Percentiles rank a stretch among this genome's conserved stretches.
Conservation (phyloP, 2,329 filamentous ascomycete genomes). For the Elsinoe batatas region DNA sequence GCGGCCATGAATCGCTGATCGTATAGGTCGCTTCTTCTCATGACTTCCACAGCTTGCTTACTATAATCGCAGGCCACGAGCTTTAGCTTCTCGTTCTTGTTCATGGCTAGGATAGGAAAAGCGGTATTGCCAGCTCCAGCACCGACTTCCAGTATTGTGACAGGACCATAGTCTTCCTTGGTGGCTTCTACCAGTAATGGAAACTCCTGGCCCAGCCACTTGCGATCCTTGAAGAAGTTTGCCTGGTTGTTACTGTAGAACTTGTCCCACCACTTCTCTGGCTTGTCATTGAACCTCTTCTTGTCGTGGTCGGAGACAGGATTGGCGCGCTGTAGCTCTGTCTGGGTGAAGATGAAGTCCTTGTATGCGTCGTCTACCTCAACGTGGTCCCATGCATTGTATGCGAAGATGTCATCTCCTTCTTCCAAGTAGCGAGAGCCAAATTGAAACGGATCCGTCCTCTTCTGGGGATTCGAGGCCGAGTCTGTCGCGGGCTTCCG, state of each 20-base stretch:
- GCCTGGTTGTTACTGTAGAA: conserved; percentile 97
- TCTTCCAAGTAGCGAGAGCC: conserved; percentile 77
- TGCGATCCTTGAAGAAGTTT: conserved; percentile 98
- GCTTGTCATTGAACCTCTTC: conserved; percentile 76
- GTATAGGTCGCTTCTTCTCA: conserved; percentile 71
- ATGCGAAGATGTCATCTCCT: conserved; percentile 85
- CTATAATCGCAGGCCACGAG: conserved; percentile 95
- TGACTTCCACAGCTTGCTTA: conserved; percentile 87
- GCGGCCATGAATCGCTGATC: conserved; percentile 61
- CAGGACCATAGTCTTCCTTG: conserved; percentile 55
- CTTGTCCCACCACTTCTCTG: conserved; percentile 93
- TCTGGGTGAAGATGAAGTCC: conserved; percentile 76
- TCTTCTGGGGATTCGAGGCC: conserved; percentile 67
- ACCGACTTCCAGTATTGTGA: conserved; percentile 76
- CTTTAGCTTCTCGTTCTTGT: conserved; percentile 70
- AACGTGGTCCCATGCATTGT: conserved; percentile 99
- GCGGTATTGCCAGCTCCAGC: conserved; percentile 95
- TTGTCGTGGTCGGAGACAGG: conserved; percentile 93
- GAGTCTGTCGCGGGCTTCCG: conserved; percentile 49
- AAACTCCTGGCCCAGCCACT: conserved; percentile 95
- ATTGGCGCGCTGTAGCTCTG: conserved; percentile 69
- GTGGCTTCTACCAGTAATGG: conserved; percentile 74
- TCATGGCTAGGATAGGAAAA: conserved; percentile 77
- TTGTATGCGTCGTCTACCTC: conserved; percentile 83
- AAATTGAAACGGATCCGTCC: conserved; percentile 89